These are phyloP conservation scores for Gossypium stocksii DNA, from an alignment of 345 rosid genomes.

Conservation along the genomic window DNA sequence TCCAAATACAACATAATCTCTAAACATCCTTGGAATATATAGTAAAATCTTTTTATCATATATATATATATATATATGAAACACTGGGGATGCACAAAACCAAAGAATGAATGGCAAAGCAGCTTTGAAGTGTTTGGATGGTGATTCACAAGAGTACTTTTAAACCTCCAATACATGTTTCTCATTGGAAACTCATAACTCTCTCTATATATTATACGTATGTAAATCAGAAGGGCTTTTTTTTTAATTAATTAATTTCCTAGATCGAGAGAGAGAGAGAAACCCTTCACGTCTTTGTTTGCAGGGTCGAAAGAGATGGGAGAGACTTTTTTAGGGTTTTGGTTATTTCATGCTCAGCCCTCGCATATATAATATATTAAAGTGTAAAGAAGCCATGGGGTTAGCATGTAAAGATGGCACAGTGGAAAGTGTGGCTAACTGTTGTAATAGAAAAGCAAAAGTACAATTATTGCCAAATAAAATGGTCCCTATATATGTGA, in stretches of 20 bases:
- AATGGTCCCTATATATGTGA: no score
- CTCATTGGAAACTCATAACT: no score
- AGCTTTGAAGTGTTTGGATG: not conserved
- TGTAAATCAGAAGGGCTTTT: no score
- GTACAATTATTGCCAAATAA: not conserved
- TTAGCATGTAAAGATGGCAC: no score
- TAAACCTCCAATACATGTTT: no score
- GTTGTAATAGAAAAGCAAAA: not conserved
- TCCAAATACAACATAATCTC: no score
- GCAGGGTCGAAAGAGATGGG: constrained; percentile 1
- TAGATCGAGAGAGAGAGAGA: not conserved
- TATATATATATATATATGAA: not conserved
- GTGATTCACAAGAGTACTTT: not conserved
- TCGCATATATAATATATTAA: no score
- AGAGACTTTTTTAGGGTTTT: not conserved
- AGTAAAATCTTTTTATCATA: no score
- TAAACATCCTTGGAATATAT: no score
- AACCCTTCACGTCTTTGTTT: not conserved
- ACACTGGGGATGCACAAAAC: not conserved
- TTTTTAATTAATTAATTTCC: not conserved
- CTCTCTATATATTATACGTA: no score
- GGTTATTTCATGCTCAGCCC: not conserved
- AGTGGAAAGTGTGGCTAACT: not conserved
- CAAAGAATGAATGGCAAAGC: not conserved
- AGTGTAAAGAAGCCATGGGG: no score